phyloP scores from a whole-genome alignment of 352 stramenopile species.

The Sclerospora graminicola region DNA sequence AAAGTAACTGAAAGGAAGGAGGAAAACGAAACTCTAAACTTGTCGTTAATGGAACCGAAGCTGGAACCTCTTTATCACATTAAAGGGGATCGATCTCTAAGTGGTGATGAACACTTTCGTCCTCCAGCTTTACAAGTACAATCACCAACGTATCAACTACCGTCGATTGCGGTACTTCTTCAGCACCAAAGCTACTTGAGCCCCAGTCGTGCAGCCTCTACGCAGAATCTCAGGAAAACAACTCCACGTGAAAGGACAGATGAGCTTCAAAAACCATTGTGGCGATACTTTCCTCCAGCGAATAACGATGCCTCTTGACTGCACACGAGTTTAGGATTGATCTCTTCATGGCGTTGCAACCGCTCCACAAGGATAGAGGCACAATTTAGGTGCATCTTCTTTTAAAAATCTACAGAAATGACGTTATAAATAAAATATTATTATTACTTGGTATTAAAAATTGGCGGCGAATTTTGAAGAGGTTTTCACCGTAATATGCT shows the following conservation, averaged over 20 bases:
- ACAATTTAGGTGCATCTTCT: no score
- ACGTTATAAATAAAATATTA: no score
- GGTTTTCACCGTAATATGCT: no score
- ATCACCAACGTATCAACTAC: constrained; percentile 19
- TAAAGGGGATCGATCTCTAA: neutral
- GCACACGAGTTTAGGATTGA: no score
- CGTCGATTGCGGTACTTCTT: constrained; percentile 32
- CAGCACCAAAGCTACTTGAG: constrained; percentile 28
- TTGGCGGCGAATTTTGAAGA: no score
- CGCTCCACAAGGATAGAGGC: no score
- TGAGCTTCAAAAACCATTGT: constrained; percentile 7
- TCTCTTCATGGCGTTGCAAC: no score
- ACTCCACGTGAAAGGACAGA: neutral
- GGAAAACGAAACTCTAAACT: constrained; percentile 14
- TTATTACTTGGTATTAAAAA: no score
- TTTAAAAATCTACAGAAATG: no score
- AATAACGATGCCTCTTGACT: constrained; percentile 9
- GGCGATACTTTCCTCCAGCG: constrained; percentile 19
- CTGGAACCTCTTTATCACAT: constrained; percentile 3
- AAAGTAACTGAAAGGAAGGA: constrained; percentile 2
- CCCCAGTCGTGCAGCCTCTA: constrained; percentile 21
- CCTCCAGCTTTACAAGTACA: constrained; percentile 1
- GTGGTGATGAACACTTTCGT: neutral
- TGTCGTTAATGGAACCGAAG: constrained; percentile 14
- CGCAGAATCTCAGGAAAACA: constrained; percentile 1